Evolutionary conservation across 1,284 basidiomycete species (phyloP), one percentile per base, ranked within the genome.

Genomic region (Sporisorium sorghi): DNA sequence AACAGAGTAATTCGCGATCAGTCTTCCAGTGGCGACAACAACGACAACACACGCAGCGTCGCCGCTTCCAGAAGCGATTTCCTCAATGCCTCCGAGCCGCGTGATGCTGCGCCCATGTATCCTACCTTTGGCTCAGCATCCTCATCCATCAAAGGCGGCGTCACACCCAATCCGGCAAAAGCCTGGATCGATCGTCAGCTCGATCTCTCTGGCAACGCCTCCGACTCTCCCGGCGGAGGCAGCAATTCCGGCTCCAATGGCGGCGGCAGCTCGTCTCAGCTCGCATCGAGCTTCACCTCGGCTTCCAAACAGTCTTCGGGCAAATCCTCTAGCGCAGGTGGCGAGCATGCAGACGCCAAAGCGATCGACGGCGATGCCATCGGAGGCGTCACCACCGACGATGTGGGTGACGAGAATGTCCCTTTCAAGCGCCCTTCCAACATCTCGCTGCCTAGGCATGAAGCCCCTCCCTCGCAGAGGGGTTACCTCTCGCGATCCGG

Each of bases 131-230:
- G 21, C 5, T 54, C 57, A 17, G 39, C 28, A 14, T 58, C 50
- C 2, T 47, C 52, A 17, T 61, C 55, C 11, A 10, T 33, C 3
- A 47, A 55, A 5, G 26, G 23, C 21, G 26, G 23, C 21, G 21
- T 40, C 35, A 23, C 62, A 39, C 35, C 63, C 30, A 52, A 58
- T 5, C 58, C 63, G 7, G 55, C 64, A 39, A 68, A 51, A 26
- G 28, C 48, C 17, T 72, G 73, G 73, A 60, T 69, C n/a, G 69
- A 76, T 33, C 62, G 69, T 17, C 60, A 69, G 51, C 55, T 72
- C 53, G 63, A 70, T 37, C 42, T 48, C 2, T 52, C 66, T 1
- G 71, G 64, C n/a, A 65, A 66, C 23, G 61, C 33, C 7, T 73
- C 75, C 24, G 60, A 66, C 30, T 70, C 75, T 3, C 42, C 71